These are phyloP conservation scores for Penicillium waksmanii DNA, from an alignment of 495 filamentous ascomycete genomes.

Conservation along the genomic window DNA sequence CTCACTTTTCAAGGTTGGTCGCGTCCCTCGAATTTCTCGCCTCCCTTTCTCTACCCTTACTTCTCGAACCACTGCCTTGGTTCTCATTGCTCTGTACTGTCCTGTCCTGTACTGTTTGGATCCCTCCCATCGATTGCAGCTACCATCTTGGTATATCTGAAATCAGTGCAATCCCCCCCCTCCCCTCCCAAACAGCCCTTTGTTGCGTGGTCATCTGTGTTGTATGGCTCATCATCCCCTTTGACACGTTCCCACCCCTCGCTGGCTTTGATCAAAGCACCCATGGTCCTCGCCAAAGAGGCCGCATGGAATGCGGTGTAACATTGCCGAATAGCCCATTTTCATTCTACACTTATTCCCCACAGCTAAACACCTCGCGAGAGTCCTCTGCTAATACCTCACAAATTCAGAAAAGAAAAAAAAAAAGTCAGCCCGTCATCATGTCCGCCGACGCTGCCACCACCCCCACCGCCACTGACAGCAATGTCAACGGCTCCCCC, in stretches of 20 bases:
- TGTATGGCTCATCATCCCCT: slow-evolving; percentile 13
- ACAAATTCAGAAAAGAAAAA: slow-evolving; percentile 21
- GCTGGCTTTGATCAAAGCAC: slow-evolving; percentile 3
- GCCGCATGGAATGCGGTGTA: slow-evolving; percentile 23
- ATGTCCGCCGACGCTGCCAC: slow-evolving; percentile 54
- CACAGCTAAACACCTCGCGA: neutral
- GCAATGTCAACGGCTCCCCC: slow-evolving; percentile 44
- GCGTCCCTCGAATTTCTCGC: slow-evolving; percentile 6
- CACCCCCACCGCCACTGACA: slow-evolving; percentile 46
- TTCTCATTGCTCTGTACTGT: too few relatives aligned
- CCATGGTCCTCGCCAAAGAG: slow-evolving; percentile 11
- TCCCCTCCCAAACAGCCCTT: slow-evolving; percentile 14
- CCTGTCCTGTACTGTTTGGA: neutral
- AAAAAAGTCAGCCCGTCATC: slow-evolving; percentile 33
- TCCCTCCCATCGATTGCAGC: neutral
- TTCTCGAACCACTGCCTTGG: neutral
- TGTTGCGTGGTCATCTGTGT: slow-evolving; percentile 20
- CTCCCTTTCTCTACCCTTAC: neutral
- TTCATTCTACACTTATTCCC: neutral
- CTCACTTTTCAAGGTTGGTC: slow-evolving; percentile 32
- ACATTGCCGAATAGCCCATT: slow-evolving; percentile 11
- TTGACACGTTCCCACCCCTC: slow-evolving; percentile 12
- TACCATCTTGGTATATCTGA: neutral
- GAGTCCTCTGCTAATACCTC: slow-evolving; percentile 16
- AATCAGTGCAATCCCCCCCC: slow-evolving; percentile 18